Conservation (phyloP, 495 filamentous ascomycete genomes). For the Thermochaetoides thermophila region DNA sequence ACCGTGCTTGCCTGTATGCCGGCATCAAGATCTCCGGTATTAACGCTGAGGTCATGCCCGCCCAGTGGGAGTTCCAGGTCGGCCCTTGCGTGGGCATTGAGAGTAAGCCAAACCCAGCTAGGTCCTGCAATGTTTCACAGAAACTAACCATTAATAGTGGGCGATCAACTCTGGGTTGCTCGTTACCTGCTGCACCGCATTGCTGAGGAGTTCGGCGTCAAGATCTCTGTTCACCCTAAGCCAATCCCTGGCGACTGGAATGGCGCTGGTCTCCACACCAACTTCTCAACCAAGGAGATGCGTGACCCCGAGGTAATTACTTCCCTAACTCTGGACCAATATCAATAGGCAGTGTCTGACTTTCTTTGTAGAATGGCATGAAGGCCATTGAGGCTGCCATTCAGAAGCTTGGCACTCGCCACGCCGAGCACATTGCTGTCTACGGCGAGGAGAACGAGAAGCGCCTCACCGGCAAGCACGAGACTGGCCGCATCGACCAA, state of each 20-base stretch:
- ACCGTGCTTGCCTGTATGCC: slow-evolving; percentile 90
- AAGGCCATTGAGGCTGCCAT: slow-evolving; percentile 66
- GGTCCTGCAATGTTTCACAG: no score
- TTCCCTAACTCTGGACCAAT: not conserved
- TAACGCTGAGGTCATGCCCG: slow-evolving; percentile 84
- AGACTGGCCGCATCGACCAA: slow-evolving; percentile 83
- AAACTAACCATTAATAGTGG: slow-evolving; percentile 39
- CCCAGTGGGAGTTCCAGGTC: slow-evolving; percentile 99
- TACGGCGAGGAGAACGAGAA: slow-evolving; percentile 88
- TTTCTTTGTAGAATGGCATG: slow-evolving; percentile 66
- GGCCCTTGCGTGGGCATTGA: slow-evolving; percentile 87
- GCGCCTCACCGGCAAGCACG: slow-evolving; percentile 89
- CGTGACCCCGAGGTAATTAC: slow-evolving; percentile 24
- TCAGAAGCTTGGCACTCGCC: slow-evolving; percentile 58
- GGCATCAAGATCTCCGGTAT: slow-evolving; percentile 91
- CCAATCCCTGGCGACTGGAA: slow-evolving; percentile 99
- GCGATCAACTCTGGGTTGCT: slow-evolving; percentile 94
- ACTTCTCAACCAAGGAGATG: slow-evolving; percentile 80
- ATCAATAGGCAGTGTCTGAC: not conserved
- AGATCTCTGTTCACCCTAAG: slow-evolving; percentile 94
- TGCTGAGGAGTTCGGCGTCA: slow-evolving; percentile 91
- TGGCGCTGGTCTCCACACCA: slow-evolving; percentile 91
- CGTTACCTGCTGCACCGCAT: slow-evolving; percentile 94
- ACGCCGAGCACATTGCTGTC: slow-evolving; percentile 90
- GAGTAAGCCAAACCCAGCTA: no score